Percentiles rank a stretch among this genome's conserved stretches.
Evolutionary conservation across 495 filamentous ascomycete genomes (phyloP).

Genomic region (Penicillium canescens): DNA sequence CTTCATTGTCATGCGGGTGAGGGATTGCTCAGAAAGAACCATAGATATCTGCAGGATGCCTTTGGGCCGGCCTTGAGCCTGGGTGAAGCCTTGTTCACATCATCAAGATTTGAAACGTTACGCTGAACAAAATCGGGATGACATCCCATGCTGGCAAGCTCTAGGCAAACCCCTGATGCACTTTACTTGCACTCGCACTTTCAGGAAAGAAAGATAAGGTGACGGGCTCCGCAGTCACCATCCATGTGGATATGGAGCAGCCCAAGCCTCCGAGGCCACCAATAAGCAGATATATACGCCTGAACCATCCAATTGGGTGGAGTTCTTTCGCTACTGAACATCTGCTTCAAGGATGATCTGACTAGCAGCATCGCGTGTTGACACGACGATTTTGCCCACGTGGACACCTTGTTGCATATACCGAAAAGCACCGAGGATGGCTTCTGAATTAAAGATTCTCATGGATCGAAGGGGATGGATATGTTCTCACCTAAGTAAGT

Average conservation of each 20-base stretch:
- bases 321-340: not conserved
- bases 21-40: conserved; percentile 29
- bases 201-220: conserved; percentile 49
- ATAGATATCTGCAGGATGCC: conserved; percentile 41
- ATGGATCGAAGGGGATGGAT: conserved; percentile 36
- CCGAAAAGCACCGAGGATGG: conserved; percentile 23
- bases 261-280: conserved; percentile 61
- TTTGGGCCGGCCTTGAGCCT: conserved; percentile 15
- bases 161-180: conserved; percentile 29
- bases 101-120: conserved; percentile 11
- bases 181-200: conserved; percentile 13
- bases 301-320: not conserved
- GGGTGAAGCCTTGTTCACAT: conserved; percentile 18
- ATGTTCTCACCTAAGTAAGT: conserved; percentile 15
- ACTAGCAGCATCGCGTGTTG: not conserved
- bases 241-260: conserved; percentile 54
- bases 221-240: conserved; percentile 57
- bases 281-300: conserved; percentile 38
- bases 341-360: not conserved
- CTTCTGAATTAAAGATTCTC: conserved; percentile 19
- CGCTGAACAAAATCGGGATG: conserved; percentile 18
- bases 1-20: conserved; percentile 41
- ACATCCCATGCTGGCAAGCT: conserved; percentile 36
- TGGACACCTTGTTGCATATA: conserved; percentile 39
- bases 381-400: conserved; percentile 49